Percentiles rank a stretch among this genome's conserved stretches.
Evolutionary conservation across 2,329 filamentous ascomycete species (phyloP).

Genomic region (Fusarium brachygibbosum): DNA sequence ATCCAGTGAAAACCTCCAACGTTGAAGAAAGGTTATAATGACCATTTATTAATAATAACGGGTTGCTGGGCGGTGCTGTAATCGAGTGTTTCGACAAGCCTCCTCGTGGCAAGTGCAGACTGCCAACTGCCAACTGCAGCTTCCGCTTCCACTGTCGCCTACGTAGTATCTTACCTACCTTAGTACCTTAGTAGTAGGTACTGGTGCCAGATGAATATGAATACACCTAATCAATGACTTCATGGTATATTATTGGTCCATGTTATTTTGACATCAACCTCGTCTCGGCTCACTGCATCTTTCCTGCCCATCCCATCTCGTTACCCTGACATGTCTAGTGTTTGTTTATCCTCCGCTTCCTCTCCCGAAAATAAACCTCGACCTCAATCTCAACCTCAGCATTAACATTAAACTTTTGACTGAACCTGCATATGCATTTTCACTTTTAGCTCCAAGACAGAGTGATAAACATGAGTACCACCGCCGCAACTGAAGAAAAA

Average conservation of each 20-base stretch:
- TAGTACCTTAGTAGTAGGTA: too few species aligned
- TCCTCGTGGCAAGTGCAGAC: neutral
- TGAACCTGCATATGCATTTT: neutral
- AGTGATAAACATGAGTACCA: slow-evolving; percentile 4
- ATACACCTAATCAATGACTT: neutral
- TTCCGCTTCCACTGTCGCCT: neutral
- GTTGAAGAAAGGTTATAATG: too few species aligned
- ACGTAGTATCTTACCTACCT: neutral
- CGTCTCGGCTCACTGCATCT: neutral
- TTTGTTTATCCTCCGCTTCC: neutral
- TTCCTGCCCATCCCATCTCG: neutral
- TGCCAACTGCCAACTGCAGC: neutral
- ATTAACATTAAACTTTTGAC: neutral
- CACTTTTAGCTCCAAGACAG: neutral
- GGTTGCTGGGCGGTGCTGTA: neutral
- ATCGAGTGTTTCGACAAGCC: neutral
- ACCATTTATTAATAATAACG: neutral
- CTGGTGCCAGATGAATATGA: neutral
- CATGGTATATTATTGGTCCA: neutral
- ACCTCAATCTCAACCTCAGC: neutral
- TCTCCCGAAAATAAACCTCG: neutral
- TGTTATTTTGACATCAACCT: neutral
- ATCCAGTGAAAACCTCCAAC: too few species aligned
- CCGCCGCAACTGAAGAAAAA: neutral
- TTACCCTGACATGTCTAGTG: neutral